A percentile compares a stretch with the other conserved stretches of the same genome.
Evolutionary conservation across 2,329 filamentous ascomycete genomes (phyloP).

Genomic region (Diaporthe citri): DNA sequence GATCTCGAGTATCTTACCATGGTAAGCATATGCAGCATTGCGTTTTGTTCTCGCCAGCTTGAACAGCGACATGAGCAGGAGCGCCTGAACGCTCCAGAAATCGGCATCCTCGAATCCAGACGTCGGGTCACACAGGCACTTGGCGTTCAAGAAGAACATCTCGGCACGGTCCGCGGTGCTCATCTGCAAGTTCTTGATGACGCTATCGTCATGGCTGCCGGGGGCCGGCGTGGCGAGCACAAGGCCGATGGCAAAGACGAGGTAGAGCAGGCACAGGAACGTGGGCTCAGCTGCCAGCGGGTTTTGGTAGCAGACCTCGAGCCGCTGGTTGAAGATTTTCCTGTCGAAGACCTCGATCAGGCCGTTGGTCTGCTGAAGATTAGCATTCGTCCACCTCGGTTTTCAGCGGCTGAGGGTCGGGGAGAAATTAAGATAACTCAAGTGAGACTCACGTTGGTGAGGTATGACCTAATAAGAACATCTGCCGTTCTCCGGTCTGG

Average conservation of each 20-base stretch:
- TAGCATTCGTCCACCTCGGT: neutral
- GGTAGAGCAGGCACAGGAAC: conserved; percentile 70
- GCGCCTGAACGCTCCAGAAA: conserved; percentile 74
- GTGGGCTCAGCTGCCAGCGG: conserved; percentile 63
- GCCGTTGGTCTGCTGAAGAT: conserved; percentile 63
- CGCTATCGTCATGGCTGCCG: conserved; percentile 60
- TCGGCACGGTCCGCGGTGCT: conserved; percentile 68
- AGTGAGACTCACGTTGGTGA: conserved; percentile 65
- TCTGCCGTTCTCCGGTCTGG: conserved; percentile 67
- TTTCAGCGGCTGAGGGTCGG: neutral
- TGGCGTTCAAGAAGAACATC: conserved; percentile 72
- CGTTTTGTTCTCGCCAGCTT: conserved; percentile 72
- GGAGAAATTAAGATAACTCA: neutral
- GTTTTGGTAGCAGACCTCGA: conserved; percentile 68
- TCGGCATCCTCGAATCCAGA: conserved; percentile 71
- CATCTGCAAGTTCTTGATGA: conserved; percentile 63
- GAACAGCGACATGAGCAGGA: conserved; percentile 74
- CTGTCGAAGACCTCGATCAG: conserved; percentile 72
- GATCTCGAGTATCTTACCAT: conserved; percentile 57
- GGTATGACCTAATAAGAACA: conserved; percentile 70
- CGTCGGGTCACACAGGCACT: conserved; percentile 59
- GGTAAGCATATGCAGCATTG: conserved; percentile 73
- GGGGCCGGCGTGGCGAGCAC: conserved; percentile 66
- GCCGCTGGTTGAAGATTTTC: conserved; percentile 58
- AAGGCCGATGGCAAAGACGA: conserved; percentile 74